Percentiles rank a stretch among this genome's conserved stretches.
Evolutionary conservation across 345 rosid genomes (phyloP).

Genomic region (Salix suchowensis): DNA sequence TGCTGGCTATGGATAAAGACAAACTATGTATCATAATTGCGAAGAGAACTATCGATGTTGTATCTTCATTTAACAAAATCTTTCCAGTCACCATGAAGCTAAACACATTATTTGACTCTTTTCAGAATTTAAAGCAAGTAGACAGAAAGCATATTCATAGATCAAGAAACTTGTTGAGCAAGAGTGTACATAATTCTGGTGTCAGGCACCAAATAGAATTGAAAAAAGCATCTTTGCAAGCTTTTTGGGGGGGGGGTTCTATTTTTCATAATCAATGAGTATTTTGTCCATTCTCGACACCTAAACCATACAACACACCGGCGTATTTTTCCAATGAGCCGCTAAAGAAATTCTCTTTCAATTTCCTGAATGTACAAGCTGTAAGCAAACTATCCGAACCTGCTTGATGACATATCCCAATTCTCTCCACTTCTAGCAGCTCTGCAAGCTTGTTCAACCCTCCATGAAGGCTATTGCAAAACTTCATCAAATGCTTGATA

Average conservation of each 20-base stretch:
- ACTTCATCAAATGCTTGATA: conserved; percentile 68
- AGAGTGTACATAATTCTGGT: conserved; percentile 22
- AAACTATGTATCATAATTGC: not conserved
- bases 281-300: conserved; percentile 61
- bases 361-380: conserved; percentile 61
- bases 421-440: conserved; percentile 58
- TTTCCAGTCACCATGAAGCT: not conserved
- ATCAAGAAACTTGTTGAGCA: conserved; percentile 19
- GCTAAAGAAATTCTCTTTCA: conserved; percentile 61
- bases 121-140: not conserved
- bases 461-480: conserved; percentile 66
- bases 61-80: not conserved
- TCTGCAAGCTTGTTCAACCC: conserved; percentile 75
- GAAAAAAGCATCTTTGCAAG: conserved; percentile 11
- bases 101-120: not conserved
- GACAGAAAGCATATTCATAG: conserved; percentile 7
- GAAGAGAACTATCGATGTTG: not conserved
- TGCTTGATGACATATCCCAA: conserved; percentile 74
- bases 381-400: conserved; percentile 85
- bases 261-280: conserved; percentile 24
- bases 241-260: not conserved
- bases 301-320: conserved; percentile 72
- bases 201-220: conserved; percentile 14
- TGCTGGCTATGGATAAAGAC: not conserved
- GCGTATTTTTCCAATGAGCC: conserved; percentile 60